Evolutionary conservation across 1,284 basidiomycete genomes (phyloP).

Genomic region (Volvariella volvacea): DNA sequence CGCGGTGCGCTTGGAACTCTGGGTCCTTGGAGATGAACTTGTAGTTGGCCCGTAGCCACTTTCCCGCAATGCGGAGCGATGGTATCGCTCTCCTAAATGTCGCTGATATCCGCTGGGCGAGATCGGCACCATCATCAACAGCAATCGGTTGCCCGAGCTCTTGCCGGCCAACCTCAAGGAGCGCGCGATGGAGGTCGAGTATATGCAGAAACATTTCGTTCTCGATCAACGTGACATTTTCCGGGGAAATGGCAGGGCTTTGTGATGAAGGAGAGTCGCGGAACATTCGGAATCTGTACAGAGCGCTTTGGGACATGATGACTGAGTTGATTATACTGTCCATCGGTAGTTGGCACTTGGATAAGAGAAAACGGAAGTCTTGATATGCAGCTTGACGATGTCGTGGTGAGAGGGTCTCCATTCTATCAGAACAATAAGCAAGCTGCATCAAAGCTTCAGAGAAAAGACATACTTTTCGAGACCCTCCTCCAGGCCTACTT

Average conservation of each 20-base stretch:
- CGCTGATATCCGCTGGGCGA: slow-evolving; percentile 81
- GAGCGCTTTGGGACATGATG: slow-evolving; percentile 67
- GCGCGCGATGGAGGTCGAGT: slow-evolving; percentile 59
- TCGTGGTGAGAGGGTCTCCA: slow-evolving; percentile 37
- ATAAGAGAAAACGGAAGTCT: slow-evolving; percentile 54
- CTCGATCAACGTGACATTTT: slow-evolving; percentile 45
- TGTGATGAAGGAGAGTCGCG: slow-evolving; percentile 27
- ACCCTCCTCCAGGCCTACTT: slow-evolving; percentile 48
- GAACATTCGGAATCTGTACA: slow-evolving; percentile 78
- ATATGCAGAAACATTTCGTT: slow-evolving; percentile 67
- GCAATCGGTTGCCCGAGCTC: slow-evolving; percentile 47
- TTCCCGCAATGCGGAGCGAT: slow-evolving; percentile 79
- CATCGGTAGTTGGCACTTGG: slow-evolving; percentile 63
- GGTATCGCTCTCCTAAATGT: slow-evolving; percentile 83
- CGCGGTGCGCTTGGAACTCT: slow-evolving; percentile 25
- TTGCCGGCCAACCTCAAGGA: slow-evolving; percentile 63
- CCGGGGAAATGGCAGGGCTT: slow-evolving; percentile 19
- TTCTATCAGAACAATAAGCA: slow-evolving; percentile 21
- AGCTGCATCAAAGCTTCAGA: slow-evolving; percentile 3
- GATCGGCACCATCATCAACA: slow-evolving; percentile 50
- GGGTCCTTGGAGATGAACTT: slow-evolving; percentile 56
- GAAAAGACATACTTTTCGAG: slow-evolving; percentile 46
- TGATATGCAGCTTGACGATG: slow-evolving; percentile 41
- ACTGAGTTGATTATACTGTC: slow-evolving; percentile 76
- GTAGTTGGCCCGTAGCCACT: slow-evolving; percentile 83